phyloP scores from a whole-genome alignment of 2,329 filamentous ascomycete genomes.

The Colletotrichum tofieldiae region DNA sequence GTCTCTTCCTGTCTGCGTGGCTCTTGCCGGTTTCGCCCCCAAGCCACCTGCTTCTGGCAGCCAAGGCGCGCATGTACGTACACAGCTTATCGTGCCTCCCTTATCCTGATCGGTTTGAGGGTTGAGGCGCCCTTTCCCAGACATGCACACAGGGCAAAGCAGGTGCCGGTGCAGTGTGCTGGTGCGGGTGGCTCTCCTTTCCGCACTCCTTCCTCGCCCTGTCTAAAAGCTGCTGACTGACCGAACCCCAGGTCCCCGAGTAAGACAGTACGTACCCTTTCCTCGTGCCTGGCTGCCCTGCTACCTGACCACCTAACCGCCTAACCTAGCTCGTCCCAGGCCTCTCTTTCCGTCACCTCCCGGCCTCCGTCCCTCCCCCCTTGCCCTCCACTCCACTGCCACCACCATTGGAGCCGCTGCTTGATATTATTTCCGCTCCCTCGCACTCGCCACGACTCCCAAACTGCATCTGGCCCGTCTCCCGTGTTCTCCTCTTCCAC shows the following conservation, averaged over 20 bases:
- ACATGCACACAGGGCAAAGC: neutral
- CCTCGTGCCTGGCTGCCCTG: slow-evolving; percentile 3
- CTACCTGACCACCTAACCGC: slow-evolving; percentile 5
- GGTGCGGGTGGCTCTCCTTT: neutral
- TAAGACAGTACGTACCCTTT: too few species aligned
- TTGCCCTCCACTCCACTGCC: neutral
- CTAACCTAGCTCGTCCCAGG: slow-evolving; percentile 9
- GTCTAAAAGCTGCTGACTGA: neutral
- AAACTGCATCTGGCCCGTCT: slow-evolving; percentile 10
- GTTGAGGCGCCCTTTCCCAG: slow-evolving; percentile 21
- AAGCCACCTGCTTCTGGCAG: neutral
- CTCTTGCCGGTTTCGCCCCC: neutral
- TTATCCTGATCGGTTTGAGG: slow-evolving; percentile 33
- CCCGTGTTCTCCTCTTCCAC: slow-evolving; percentile 7
- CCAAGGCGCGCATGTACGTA: neutral
- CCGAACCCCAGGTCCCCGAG: neutral
- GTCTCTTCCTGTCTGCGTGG: neutral
- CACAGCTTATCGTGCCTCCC: neutral
- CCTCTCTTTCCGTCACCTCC: slow-evolving; percentile 22
- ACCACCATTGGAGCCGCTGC: neutral
- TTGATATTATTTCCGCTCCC: slow-evolving; percentile 16
- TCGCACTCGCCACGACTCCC: slow-evolving; percentile 14
- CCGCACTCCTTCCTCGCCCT: slow-evolving; percentile 2
- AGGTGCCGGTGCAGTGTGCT: neutral
- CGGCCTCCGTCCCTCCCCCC: slow-evolving; percentile 17